A percentile compares a stretch with the other conserved stretches of the same genome.
phyloP scores from a whole-genome alignment of 2,329 filamentous ascomycete genomes.

The Colletotrichum horii region DNA sequence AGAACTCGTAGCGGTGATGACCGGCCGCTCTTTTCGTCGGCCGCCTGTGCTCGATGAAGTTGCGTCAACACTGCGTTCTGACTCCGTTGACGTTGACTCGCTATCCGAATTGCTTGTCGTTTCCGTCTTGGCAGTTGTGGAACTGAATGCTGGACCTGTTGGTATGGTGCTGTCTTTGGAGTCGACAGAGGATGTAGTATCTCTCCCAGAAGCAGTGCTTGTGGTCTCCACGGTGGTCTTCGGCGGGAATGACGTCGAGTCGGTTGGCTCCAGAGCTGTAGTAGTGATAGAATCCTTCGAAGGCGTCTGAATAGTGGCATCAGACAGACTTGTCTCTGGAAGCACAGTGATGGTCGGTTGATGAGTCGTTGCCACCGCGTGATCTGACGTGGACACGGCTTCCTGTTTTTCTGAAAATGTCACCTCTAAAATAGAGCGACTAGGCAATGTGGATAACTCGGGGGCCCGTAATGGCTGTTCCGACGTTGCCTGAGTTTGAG shows the following conservation, averaged over 20 bases:
- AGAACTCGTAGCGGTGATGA: neutral
- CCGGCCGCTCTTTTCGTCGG: neutral
- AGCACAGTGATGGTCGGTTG: neutral
- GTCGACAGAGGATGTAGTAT: neutral
- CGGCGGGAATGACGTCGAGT: neutral
- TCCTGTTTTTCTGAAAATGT: neutral
- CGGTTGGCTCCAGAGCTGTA: neutral
- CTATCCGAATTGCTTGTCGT: neutral
- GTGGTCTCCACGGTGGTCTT: neutral
- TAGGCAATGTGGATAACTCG: neutral
- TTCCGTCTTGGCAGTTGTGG: neutral
- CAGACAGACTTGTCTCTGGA: neutral
- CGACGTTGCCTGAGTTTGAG: neutral
- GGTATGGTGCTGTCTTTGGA: neutral
- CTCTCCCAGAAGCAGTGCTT: neutral
- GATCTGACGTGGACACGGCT: neutral
- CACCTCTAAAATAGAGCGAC: neutral
- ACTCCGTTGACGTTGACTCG: neutral
- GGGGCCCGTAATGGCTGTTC: neutral
- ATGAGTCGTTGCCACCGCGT: neutral
- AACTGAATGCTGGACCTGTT: neutral
- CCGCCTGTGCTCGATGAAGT: neutral
- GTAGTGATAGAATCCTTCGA: neutral
- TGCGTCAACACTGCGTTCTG: neutral
- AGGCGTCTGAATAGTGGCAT: neutral